Evolutionary conservation across 345 rosid species (phyloP), one percentile per base, ranked within the genome.

Genomic region (Arabis alpina): DNA sequence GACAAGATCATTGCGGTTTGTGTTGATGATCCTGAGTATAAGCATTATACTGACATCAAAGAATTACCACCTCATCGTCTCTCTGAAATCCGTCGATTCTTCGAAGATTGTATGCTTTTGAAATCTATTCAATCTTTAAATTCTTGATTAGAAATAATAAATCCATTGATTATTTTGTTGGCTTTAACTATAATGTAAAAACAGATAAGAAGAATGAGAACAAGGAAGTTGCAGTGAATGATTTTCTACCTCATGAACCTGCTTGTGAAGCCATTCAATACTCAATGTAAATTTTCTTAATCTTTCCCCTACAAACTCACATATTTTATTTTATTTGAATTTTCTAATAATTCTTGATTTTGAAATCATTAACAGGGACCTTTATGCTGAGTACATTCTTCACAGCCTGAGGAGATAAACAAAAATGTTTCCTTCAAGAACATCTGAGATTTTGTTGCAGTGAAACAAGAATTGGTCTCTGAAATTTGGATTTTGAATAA

Each of bases 1-100:
- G 98, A 93, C 66, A 93, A 93, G 82, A 91, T 93, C 74, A 93
- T 93, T 60, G 98, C 98, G 62, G 91, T 93, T 19, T 93, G 98
- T 70, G 97, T 89, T 60, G 98, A 93, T 76, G 98, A 93, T 83
- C 98, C 98, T 2, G 98, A 93, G 81, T 93, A 89, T 71, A 89
- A 83, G 76, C 94, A 93, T 78, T 81, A 69, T 68, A 86, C 82
- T 34, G 92, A 91, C 72, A 82, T 93, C 82, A 91, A 82, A 54
- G 86, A 93, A 72, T 87, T 93, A 59, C 84, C 98, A 24, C 98
- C 98, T 66, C 98, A 93, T 72, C 98, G 98, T 64, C 91, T 91
- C 28, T 56, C 88, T 42, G 98, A 93, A 82, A 93, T 93, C 66
- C 89, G 94, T 2, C 84, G 95, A 60, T 91, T 93, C 89, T 93